Evolutionary conservation across 2,329 filamentous ascomycete species (phyloP).

Genomic region (Colletotrichum sansevieriae): DNA sequence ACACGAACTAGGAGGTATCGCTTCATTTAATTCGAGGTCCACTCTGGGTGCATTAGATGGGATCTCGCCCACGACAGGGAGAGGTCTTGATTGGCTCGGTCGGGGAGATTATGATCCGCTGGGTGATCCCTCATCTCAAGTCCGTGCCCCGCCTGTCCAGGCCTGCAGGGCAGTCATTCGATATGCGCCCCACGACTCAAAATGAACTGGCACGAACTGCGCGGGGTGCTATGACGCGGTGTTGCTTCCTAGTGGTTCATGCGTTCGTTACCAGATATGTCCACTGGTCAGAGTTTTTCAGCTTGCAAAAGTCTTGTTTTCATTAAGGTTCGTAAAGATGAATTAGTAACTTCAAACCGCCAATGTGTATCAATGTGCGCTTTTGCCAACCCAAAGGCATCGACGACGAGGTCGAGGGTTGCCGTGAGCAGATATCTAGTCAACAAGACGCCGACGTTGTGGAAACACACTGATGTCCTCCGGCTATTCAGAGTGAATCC

Average conservation of each 20-base stretch:
- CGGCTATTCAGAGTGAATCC: constrained; percentile 45
- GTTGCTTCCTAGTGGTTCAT: background rate
- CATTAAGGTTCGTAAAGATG: background rate
- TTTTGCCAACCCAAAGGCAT: constrained; percentile 25
- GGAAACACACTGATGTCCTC: constrained; percentile 39
- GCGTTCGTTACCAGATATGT: background rate
- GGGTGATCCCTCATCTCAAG: constrained; percentile 14
- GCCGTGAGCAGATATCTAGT: constrained; percentile 25
- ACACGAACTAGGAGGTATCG: constrained; percentile 37
- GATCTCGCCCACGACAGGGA: constrained; percentile 26
- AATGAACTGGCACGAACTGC: background rate
- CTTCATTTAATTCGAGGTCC: constrained; percentile 39
- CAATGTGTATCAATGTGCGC: constrained; percentile 40
- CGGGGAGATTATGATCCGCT: constrained; percentile 38
- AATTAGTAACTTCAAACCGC: background rate
- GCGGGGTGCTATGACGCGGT: constrained; percentile 34
- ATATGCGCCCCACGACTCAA: constrained; percentile 15
- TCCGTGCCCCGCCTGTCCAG: constrained; percentile 14
- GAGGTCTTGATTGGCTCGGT: constrained; percentile 28
- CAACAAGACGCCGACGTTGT: constrained; percentile 27
- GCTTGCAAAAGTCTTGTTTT: background rate
- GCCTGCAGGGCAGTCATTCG: constrained; percentile 2
- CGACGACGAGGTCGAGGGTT: constrained; percentile 15
- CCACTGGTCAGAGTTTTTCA: background rate
- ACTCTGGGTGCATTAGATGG: constrained; percentile 23